phyloP scores from a whole-genome alignment of 371 early-diverging fungal species.

The Mortierella sp. region DNA sequence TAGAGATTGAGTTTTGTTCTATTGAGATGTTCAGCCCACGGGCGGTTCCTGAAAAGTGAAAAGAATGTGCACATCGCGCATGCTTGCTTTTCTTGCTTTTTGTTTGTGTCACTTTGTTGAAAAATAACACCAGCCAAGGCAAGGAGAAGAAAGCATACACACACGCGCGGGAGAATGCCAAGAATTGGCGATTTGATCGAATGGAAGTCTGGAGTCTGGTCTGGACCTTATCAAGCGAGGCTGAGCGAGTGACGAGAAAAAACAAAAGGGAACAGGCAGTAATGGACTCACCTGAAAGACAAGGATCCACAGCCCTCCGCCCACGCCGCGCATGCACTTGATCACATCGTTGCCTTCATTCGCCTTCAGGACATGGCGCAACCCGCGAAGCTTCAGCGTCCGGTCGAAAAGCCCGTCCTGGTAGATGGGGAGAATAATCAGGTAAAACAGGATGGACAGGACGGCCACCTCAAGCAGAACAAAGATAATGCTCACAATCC shows the following conservation, averaged over 20 bases:
- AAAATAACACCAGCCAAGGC: background rate
- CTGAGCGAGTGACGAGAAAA: background rate
- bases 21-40: background rate
- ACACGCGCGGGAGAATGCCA: background rate
- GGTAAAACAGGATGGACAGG: constrained; percentile 62
- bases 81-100: background rate
- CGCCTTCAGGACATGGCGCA: constrained; percentile 61
- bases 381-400: constrained; percentile 59
- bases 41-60: background rate
- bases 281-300: constrained; percentile 27
- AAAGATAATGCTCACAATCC: constrained; percentile 62
- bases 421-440: constrained; percentile 63
- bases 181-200: background rate
- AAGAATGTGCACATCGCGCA: background rate
- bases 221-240: background rate
- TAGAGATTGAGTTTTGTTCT: background rate
- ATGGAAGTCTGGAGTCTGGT: background rate
- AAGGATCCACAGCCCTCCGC: constrained; percentile 25
- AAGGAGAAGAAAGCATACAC: background rate
- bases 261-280: background rate
- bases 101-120: constrained; percentile 4
- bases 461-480: constrained; percentile 65
- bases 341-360: constrained; percentile 26
- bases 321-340: constrained; percentile 33
- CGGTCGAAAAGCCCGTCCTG: constrained; percentile 68